These are phyloP conservation scores for Stephania yunnanensis DNA, from an alignment of 164 flowering plant genomes.

Conservation along the genomic window DNA sequence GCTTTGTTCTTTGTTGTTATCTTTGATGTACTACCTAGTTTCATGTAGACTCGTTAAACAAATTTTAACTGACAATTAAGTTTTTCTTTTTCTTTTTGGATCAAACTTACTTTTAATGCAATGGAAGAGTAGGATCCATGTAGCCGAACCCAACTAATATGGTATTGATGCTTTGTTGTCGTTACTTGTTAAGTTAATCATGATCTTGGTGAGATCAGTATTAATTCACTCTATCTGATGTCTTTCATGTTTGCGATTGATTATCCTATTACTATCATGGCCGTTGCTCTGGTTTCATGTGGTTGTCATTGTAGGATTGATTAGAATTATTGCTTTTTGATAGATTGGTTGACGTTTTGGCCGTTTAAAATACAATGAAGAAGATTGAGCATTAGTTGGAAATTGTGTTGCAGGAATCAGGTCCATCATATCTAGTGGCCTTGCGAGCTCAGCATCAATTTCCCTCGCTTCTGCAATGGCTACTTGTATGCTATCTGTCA, in stretches of 20 bases:
- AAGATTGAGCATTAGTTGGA: background rate
- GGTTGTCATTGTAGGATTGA: background rate
- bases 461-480: slow-evolving; percentile 78
- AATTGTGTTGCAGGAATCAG: slow-evolving; percentile 42
- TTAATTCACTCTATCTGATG: background rate
- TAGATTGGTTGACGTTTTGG: background rate
- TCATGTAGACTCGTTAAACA: background rate
- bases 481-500: slow-evolving; percentile 65
- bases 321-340: background rate
- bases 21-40: background rate
- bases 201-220: background rate
- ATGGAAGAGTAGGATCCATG: too few species aligned
- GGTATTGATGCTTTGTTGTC: too few species aligned
- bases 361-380: background rate
- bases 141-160: too few species aligned
- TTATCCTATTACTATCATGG: background rate
- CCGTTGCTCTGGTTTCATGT: background rate
- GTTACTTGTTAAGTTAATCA: background rate
- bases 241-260: background rate
- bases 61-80: background rate
- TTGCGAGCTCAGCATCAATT: slow-evolving; percentile 59
- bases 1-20: background rate
- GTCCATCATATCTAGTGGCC: slow-evolving; percentile 58
- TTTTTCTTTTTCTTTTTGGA: too few species aligned
- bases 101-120: too few species aligned